Evolutionary conservation across 1,139 yeast species (phyloP), one percentile per base, ranked within the genome.

Genomic region (Geotrichum histeridarum): DNA sequence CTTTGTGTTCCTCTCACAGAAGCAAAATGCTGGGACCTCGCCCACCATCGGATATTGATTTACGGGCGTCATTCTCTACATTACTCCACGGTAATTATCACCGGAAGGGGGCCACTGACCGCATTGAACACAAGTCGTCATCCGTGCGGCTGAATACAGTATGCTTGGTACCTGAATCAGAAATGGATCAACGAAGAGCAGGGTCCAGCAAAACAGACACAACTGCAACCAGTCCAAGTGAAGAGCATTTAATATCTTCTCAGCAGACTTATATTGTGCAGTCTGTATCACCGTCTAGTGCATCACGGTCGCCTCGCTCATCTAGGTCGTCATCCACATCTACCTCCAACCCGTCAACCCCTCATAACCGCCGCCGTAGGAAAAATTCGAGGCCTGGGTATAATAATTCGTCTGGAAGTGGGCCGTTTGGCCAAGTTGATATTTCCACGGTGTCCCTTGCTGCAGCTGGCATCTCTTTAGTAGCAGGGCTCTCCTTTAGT

Each of bases 381-480:
- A 51, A 32, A 41, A 27, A 14, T 9, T 17, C 46, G 15, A 31
- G 35, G 32, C 32, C 42, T 17, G 36, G n/a, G 15, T 30, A 36
- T 36, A 22, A 15, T 27, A 14, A 22, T 12, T 42, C 42, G 4
- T 37, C 44, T 4, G 42, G 35, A 4, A 30, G 46, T 8, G 36
- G 46, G 36, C 50, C 54, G 14, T 47, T 43, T 33, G 35, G 48
- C 30, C 43, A 47, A 32, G 42, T 61, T 2, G 64, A 61, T 33
- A 48, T 60, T 17, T 54, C 63, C 1, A 59, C 62, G 9, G 55
- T 63, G 18, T 54, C 64, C 8, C 55, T 64, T 17, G 67, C 66
- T 2, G 63, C 65, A 4, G 69, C 69, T 1, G 68, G 69, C 9
- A 55, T 65, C 15, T 64, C 68, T n/a, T 37, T 65, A 7, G 67